Percentiles rank a stretch among this genome's conserved stretches.
phyloP scores from a whole-genome alignment of 2,329 filamentous ascomycete species.

The Mariannaea sp. region DNA sequence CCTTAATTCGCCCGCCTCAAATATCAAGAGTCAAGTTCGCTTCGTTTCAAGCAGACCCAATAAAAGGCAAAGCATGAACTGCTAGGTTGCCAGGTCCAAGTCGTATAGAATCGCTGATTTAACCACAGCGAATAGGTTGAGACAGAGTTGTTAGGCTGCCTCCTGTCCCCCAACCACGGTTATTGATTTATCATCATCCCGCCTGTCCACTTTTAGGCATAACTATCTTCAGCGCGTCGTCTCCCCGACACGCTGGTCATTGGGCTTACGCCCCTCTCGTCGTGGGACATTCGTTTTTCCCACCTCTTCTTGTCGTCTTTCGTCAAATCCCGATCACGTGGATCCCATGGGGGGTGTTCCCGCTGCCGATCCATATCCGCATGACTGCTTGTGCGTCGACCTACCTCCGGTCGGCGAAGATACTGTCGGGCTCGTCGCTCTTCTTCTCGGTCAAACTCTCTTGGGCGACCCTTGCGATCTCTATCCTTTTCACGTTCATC shows the following conservation, averaged over 20 bases:
- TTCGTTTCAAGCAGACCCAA: not conserved
- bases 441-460: constrained; percentile 47
- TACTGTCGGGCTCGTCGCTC: constrained; percentile 44
- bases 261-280: constrained; percentile 41
- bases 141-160: no score
- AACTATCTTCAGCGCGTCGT: constrained; percentile 47
- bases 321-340: constrained; percentile 40
- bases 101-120: not conserved
- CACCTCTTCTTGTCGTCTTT: constrained; percentile 44
- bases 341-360: constrained; percentile 43
- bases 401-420: constrained; percentile 47
- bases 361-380: constrained; percentile 53
- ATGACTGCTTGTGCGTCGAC: constrained; percentile 55
- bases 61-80: not conserved
- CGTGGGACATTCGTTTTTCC: constrained; percentile 41
- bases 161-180: not conserved
- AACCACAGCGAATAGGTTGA: not conserved
- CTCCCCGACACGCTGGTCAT: constrained; percentile 44
- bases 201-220: constrained; percentile 27
- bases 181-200: not conserved
- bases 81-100: not conserved
- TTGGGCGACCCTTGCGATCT: constrained; percentile 41
- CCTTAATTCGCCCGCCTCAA: not conserved
- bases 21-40: not conserved
- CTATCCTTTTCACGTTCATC: constrained; percentile 41